A percentile compares a stretch with the other conserved stretches of the same genome.
phyloP scores from a whole-genome alignment of 306 rosid genomes.

The Arachis stenosperma region DNA sequence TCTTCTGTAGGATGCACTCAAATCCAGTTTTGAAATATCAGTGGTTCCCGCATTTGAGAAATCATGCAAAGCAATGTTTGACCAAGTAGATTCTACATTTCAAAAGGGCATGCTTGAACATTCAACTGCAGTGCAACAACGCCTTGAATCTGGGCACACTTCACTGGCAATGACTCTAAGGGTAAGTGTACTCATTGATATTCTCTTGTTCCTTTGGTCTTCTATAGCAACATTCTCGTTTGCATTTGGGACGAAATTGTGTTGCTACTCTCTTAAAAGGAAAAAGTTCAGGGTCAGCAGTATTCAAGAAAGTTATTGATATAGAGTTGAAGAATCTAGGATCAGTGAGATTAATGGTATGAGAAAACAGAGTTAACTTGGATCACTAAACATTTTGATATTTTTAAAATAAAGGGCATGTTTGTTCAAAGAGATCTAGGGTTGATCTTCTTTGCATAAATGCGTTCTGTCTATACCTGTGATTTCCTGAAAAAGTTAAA shows the following conservation, averaged over 20 bases:
- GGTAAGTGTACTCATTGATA: conserved; percentile 48
- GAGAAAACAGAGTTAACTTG: too few species aligned
- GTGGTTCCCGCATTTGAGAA: conserved; percentile 89
- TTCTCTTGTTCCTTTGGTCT: conserved; percentile 24
- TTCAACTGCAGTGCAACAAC: conserved; percentile 75
- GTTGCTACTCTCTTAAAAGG: neutral
- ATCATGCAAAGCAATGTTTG: conserved; percentile 95
- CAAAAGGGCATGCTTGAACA: conserved; percentile 97
- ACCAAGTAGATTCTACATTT: conserved; percentile 90
- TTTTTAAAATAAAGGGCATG: too few species aligned
- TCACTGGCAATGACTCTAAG: conserved; percentile 82
- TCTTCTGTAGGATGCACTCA: conserved; percentile 72
- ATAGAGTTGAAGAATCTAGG: conserved; percentile 11
- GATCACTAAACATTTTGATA: too few species aligned
- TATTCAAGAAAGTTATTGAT: conserved; percentile 5
- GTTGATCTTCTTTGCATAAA: too few species aligned
- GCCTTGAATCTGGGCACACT: conserved; percentile 76
- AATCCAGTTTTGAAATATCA: conserved; percentile 77
- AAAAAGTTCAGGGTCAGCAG: neutral
- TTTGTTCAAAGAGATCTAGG: too few species aligned
- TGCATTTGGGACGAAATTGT: conserved; percentile 7
- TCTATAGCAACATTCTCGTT: conserved; percentile 16
- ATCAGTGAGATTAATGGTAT: neutral
- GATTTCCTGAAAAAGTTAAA: too few species aligned
- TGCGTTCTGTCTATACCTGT: too few species aligned